Evolutionary conservation across 2,329 filamentous ascomycete genomes (phyloP).

Genomic region (Curvularia sp.): DNA sequence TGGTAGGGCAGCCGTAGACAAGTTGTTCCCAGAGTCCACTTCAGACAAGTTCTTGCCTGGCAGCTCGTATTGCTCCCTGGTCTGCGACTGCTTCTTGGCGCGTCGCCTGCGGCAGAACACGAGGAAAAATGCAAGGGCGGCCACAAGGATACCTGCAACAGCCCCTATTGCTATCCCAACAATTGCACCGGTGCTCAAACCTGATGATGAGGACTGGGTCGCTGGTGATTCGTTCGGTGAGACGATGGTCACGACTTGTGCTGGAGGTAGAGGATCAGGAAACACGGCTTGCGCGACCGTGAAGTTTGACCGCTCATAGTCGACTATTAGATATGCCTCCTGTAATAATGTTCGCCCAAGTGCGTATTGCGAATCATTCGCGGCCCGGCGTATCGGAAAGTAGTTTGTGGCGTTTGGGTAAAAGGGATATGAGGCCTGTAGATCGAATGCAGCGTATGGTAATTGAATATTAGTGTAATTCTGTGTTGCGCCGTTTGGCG

Average conservation of each 20-base stretch:
- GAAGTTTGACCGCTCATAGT: slow-evolving; percentile 57
- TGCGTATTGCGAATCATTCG: slow-evolving; percentile 63
- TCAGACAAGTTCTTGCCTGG: slow-evolving; percentile 31
- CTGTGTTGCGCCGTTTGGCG: slow-evolving; percentile 36
- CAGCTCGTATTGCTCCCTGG: slow-evolving; percentile 30
- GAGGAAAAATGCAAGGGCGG: slow-evolving; percentile 31
- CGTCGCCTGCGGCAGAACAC: slow-evolving; percentile 28
- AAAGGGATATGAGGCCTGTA: slow-evolving; percentile 58
- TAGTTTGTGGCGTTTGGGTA: slow-evolving; percentile 69
- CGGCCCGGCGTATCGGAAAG: slow-evolving; percentile 68
- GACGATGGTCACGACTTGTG: slow-evolving; percentile 38
- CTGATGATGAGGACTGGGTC: slow-evolving; percentile 12
- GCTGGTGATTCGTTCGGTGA: slow-evolving; percentile 14
- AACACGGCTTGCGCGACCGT: slow-evolving; percentile 52
- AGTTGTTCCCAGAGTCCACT: slow-evolving; percentile 17
- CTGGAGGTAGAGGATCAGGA: slow-evolving; percentile 39
- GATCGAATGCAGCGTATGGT: slow-evolving; percentile 58
- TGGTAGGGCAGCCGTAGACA: slow-evolving; percentile 7
- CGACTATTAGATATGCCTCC: slow-evolving; percentile 63
- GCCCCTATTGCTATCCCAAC: slow-evolving; percentile 43
- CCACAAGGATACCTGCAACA: slow-evolving; percentile 25
- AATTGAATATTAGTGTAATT: slow-evolving; percentile 54
- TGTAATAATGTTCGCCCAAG: slow-evolving; percentile 73
- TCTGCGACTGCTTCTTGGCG: slow-evolving; percentile 3
- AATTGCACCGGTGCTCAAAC: slow-evolving; percentile 39